phyloP scores from a whole-genome alignment of 352 stramenopile species.

The Pythium utonaiense region DNA sequence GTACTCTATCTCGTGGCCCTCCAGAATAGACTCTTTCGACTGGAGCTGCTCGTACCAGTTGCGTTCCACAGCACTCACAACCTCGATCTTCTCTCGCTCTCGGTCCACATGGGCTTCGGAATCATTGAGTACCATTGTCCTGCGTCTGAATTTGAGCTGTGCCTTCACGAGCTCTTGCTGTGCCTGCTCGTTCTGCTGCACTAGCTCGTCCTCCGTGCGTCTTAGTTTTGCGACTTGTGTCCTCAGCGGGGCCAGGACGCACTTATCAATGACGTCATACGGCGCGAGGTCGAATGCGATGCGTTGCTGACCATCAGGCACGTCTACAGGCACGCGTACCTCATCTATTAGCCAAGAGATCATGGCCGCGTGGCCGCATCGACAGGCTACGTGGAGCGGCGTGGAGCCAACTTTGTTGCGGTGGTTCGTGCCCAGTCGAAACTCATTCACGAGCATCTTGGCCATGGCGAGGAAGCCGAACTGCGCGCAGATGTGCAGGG shows the following conservation, averaged over 20 bases:
- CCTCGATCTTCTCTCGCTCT: slow-evolving; percentile 18
- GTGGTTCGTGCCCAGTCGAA: slow-evolving; percentile 29
- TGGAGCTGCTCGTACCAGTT: slow-evolving; percentile 30
- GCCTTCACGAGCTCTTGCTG: slow-evolving; percentile 17
- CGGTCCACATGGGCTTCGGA: slow-evolving; percentile 32
- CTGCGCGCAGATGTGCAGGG: slow-evolving; percentile 54
- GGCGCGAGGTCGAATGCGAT: slow-evolving; percentile 49
- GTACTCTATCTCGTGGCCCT: slow-evolving; percentile 13
- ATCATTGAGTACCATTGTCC: slow-evolving; percentile 36
- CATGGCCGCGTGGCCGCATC: slow-evolving; percentile 36
- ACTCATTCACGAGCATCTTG: slow-evolving; percentile 35
- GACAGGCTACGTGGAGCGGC: slow-evolving; percentile 53
- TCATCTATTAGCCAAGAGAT: slow-evolving; percentile 36
- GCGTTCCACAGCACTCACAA: slow-evolving; percentile 19
- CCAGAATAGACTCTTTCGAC: background rate
- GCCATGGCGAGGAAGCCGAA: slow-evolving; percentile 40
- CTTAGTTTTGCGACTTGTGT: slow-evolving; percentile 17
- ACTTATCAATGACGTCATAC: slow-evolving; percentile 38
- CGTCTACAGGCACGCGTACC: slow-evolving; percentile 31
- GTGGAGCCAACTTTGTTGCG: slow-evolving; percentile 61
- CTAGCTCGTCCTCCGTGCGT: slow-evolving; percentile 19
- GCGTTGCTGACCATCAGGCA: slow-evolving; percentile 43
- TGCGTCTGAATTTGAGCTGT: slow-evolving; percentile 18
- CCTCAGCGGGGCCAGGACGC: slow-evolving; percentile 33
- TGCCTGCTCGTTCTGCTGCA: slow-evolving; percentile 15